Evolutionary conservation across 768 basidiomycete genomes (phyloP), one percentile per base, ranked within the genome.

Genomic region (Boletus rufocinnamomeus): DNA sequence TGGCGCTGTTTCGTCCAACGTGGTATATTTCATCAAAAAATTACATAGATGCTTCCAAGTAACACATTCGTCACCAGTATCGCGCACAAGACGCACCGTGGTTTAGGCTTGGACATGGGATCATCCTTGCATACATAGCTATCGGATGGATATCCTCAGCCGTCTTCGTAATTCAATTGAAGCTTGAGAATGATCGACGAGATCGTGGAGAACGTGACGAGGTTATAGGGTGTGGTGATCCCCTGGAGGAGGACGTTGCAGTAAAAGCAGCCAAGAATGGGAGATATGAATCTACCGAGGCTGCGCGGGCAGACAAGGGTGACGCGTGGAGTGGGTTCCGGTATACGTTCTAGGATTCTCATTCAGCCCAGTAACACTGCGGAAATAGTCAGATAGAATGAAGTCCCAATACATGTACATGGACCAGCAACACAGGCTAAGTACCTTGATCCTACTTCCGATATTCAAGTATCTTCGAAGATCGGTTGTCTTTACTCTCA

Each of bases 241-340:
- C 80, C 60, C 75, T 76, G 59, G 64, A 80, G 52, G 79, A 78
- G 48, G 72, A 70, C 23, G 40, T 30, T 19, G 46, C 23, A 5
- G 25, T 35, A n/a, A 67, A 56, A 48, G 67, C 57, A n/a, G 47
- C 40, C 52, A 74, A 72, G 46, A 88, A 88, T 64, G 87, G 87
- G 4, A 73, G 63, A 27, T 89, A 80, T 63, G 75, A 76, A 51
- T 84, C 77, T 51, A 73, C 84, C 14, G 80, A 84, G 44, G 83
- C 80, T 23, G 88, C 87, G 19, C 80, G 79, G 60, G 75, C 70
- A 25, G 65, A 75, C 70, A 89, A 87, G 64, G 88, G 88, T 4
- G 89, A 89, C 63, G 70, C 78, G 52, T 90, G 87, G 88, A 89
- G 87, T 65, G 86, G 88, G n/a, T 90, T 88, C 70, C 78, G 84